phyloP scores from a whole-genome alignment of 345 rosid species.

The Carallia brachiata region DNA sequence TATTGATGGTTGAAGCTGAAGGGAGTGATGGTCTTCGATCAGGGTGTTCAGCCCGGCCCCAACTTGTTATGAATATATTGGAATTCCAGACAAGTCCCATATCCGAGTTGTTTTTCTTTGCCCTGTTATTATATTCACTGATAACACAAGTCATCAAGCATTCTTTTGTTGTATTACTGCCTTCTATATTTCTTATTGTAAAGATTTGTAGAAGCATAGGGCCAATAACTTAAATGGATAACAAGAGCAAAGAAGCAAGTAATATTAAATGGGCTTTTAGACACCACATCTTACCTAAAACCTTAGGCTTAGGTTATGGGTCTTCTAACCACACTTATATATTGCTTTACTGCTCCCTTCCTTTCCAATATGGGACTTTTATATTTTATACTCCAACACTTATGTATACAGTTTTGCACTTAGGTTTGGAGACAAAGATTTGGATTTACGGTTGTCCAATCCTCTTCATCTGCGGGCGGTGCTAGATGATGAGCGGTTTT shows the following conservation, averaged over 20 bases:
- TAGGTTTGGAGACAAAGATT: conserved; percentile 92
- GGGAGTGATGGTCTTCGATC: neutral
- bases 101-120: conserved; percentile 14
- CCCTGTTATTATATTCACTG: conserved; percentile 11
- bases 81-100: neutral
- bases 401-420: conserved; percentile 6
- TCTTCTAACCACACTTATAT: no score
- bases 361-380: no score
- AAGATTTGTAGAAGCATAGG: no score
- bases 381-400: no score
- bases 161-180: neutral
- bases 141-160: neutral
- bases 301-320: no score
- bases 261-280: no score
- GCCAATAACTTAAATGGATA: no score
- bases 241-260: no score
- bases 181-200: neutral
- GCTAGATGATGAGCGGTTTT: conserved; percentile 79
- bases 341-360: no score
- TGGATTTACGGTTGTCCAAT: conserved; percentile 83
- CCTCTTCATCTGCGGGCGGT: conserved; percentile 78
- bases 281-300: no score
- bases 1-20: neutral
- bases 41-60: conserved; percentile 6
- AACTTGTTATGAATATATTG: neutral